phyloP scores from a whole-genome alignment of 768 basidiomycete species.

The Lactarius hengduanensis region DNA sequence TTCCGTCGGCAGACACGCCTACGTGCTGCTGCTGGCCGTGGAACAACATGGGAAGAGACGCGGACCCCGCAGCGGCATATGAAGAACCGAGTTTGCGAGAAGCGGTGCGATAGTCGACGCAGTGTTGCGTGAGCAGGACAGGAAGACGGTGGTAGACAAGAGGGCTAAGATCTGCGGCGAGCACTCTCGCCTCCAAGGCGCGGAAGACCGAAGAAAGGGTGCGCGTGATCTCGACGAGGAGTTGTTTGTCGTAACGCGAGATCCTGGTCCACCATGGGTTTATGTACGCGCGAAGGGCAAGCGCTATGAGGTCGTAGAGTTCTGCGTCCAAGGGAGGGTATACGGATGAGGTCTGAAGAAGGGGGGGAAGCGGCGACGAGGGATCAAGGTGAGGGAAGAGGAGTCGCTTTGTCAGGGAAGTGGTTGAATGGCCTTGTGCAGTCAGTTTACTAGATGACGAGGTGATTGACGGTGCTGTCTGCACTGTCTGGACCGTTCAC shows the following conservation, averaged over 20 bases:
- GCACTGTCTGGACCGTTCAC: slow-evolving; percentile 1
- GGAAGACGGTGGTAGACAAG: slow-evolving; percentile 67
- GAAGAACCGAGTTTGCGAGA: slow-evolving; percentile 59
- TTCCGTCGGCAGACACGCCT: slow-evolving; percentile 66
- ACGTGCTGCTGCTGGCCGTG: slow-evolving; percentile 84
- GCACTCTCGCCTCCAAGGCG: slow-evolving; percentile 56
- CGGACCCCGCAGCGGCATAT: slow-evolving; percentile 66
- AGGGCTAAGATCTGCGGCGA: slow-evolving; percentile 53
- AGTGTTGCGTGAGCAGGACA: slow-evolving; percentile 69
- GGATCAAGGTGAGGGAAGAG: slow-evolving; percentile 56
- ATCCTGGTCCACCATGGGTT: slow-evolving; percentile 86
- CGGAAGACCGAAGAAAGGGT: slow-evolving; percentile 59
- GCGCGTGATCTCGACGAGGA: slow-evolving; percentile 67
- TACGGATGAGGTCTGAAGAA: slow-evolving; percentile 47
- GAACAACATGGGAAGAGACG: slow-evolving; percentile 65
- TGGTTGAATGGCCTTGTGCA: slow-evolving; percentile 3
- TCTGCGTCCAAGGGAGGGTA: slow-evolving; percentile 61
- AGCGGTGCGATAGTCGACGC: slow-evolving; percentile 73
- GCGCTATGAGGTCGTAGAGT: slow-evolving; percentile 77
- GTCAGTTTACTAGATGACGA: slow-evolving; percentile 25
- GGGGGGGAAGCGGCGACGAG: slow-evolving; percentile 45
- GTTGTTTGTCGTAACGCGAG: slow-evolving; percentile 78
- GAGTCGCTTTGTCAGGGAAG: slow-evolving; percentile 43
- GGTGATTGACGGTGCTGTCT: slow-evolving; percentile 21
- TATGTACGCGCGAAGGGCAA: slow-evolving; percentile 74